These are phyloP conservation scores for Boechera retrofracta DNA, from an alignment of 345 rosid genomes.

Conservation along the genomic window DNA sequence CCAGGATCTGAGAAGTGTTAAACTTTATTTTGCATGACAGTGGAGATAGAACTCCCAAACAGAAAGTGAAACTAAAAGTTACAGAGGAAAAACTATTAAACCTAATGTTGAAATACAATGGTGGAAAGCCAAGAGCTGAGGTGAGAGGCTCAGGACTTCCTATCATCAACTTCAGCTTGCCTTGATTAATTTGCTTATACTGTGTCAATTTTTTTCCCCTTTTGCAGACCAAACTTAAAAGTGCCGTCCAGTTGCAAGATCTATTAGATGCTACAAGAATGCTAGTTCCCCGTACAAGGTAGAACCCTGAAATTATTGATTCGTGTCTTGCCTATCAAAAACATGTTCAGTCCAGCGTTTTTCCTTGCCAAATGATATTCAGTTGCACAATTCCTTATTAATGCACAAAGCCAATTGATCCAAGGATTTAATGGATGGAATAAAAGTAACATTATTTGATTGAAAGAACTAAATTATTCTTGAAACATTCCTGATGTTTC, in stretches of 20 bases:
- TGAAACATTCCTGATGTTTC: conserved; percentile 6
- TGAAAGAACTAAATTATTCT: neutral
- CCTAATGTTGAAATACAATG: conserved; percentile 97
- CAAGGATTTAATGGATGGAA: neutral
- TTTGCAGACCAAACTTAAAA: conserved; percentile 95
- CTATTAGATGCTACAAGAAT: conserved; percentile 96
- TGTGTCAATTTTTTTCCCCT: conserved; percentile 32
- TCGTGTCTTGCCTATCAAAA: conserved; percentile 8
- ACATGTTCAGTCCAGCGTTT: neutral
- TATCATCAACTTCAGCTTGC: conserved; percentile 19
- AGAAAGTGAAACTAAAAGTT: conserved; percentile 97
- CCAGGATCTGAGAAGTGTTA: conserved; percentile 21
- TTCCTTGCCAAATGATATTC: conserved; percentile 2
- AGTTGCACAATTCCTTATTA: conserved; percentile 10
- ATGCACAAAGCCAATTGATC: conserved; percentile 4
- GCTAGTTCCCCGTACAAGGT: conserved; percentile 98
- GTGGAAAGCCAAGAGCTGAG: conserved; percentile 95
- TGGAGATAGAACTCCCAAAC: conserved; percentile 99
- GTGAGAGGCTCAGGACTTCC: conserved; percentile 49
- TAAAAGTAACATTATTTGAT: neutral
- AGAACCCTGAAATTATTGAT: conserved; percentile 24
- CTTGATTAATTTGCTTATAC: conserved; percentile 10
- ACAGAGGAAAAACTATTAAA: conserved; percentile 95
- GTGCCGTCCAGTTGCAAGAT: conserved; percentile 98
- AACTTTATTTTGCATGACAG: conserved; percentile 49